Percentiles rank a stretch among this genome's conserved stretches.
Evolutionary conservation across 192 early-diverging fungal genomes (phyloP).

Genomic region (Coemansia sp.): DNA sequence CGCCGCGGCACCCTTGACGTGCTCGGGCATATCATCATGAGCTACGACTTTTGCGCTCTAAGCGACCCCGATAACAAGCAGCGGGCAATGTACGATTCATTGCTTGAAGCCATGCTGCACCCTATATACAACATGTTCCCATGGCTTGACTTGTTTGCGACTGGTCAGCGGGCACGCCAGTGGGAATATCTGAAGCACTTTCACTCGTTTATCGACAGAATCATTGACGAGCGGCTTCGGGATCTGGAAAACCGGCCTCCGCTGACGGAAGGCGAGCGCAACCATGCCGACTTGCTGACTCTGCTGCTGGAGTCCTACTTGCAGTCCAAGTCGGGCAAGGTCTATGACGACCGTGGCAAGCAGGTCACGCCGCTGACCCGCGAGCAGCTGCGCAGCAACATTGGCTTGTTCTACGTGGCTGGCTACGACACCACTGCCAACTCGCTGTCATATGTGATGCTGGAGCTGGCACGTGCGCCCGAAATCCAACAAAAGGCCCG

Average conservation of each 20-base stretch:
- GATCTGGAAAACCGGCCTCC: slow-evolving; percentile 34
- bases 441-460: slow-evolving; percentile 54
- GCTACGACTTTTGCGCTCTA: slow-evolving; percentile 56
- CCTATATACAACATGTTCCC: slow-evolving; percentile 56
- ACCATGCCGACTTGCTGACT: slow-evolving; percentile 55
- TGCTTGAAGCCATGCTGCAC: slow-evolving; percentile 49
- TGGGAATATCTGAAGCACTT: slow-evolving; percentile 45
- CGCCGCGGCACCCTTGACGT: slow-evolving; percentile 58
- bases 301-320: slow-evolving; percentile 57
- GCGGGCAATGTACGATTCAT: slow-evolving; percentile 48
- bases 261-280: slow-evolving; percentile 47
- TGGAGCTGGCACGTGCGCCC: slow-evolving; percentile 44
- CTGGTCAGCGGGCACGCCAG: slow-evolving; percentile 41
- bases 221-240: slow-evolving; percentile 33
- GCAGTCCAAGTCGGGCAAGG: slow-evolving; percentile 41
- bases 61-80: slow-evolving; percentile 46
- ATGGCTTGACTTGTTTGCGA: slow-evolving; percentile 50
- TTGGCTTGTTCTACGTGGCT: slow-evolving; percentile 56
- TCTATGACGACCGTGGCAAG: slow-evolving; percentile 47
- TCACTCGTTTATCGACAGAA: slow-evolving; percentile 48
- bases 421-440: slow-evolving; percentile 62
- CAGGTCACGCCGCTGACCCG: slow-evolving; percentile 38
- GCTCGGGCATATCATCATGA: slow-evolving; percentile 57
- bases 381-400: slow-evolving; percentile 53
- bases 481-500: slow-evolving; percentile 59